These are phyloP conservation scores for Chaetomiaceae sp. DNA, from an alignment of 2,329 filamentous ascomycete genomes.

Conservation along the genomic window DNA sequence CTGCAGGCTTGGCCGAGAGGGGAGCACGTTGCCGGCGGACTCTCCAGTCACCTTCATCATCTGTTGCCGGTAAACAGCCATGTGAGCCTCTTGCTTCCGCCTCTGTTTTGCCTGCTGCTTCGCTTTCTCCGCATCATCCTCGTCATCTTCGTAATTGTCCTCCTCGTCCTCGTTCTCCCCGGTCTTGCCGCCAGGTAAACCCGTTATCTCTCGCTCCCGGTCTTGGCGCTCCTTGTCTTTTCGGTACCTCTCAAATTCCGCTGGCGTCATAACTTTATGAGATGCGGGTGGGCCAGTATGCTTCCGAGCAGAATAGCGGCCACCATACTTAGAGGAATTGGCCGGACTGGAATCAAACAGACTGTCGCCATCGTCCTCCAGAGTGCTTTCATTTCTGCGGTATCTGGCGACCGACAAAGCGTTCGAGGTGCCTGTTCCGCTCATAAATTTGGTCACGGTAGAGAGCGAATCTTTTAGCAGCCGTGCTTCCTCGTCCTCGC, in stretches of 20 bases:
- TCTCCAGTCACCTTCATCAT: slow-evolving; percentile 97
- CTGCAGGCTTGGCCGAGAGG: slow-evolving; percentile 51
- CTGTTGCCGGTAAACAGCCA: slow-evolving; percentile 84
- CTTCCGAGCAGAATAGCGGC: slow-evolving; percentile 35
- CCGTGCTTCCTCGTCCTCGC: slow-evolving; percentile 50
- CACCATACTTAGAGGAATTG: slow-evolving; percentile 35
- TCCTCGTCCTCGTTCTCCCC: slow-evolving; percentile 63
- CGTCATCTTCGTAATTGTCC: slow-evolving; percentile 74
- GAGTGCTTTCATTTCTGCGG: slow-evolving; percentile 39
- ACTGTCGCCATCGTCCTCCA: slow-evolving; percentile 47
- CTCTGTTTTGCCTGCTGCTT: slow-evolving; percentile 70
- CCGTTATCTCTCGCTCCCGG: slow-evolving; percentile 30
- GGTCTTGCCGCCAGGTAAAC: slow-evolving; percentile 40
- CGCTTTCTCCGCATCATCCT: slow-evolving; percentile 74
- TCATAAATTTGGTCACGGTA: slow-evolving; percentile 45
- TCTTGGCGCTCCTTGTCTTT: slow-evolving; percentile 62
- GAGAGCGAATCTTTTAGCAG: slow-evolving; percentile 50
- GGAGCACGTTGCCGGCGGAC: slow-evolving; percentile 44
- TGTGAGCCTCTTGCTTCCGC: slow-evolving; percentile 83
- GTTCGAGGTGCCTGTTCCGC: slow-evolving; percentile 19
- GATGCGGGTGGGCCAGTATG: slow-evolving; percentile 38
- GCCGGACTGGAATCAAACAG: slow-evolving; percentile 49
- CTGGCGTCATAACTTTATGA: slow-evolving; percentile 85
- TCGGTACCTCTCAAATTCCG: slow-evolving; percentile 77
- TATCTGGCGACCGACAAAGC: slow-evolving; percentile 32